Base-by-base conservation (phyloP, 495 filamentous ascomycete genomes). In the Penicillium turbatum region DNA sequence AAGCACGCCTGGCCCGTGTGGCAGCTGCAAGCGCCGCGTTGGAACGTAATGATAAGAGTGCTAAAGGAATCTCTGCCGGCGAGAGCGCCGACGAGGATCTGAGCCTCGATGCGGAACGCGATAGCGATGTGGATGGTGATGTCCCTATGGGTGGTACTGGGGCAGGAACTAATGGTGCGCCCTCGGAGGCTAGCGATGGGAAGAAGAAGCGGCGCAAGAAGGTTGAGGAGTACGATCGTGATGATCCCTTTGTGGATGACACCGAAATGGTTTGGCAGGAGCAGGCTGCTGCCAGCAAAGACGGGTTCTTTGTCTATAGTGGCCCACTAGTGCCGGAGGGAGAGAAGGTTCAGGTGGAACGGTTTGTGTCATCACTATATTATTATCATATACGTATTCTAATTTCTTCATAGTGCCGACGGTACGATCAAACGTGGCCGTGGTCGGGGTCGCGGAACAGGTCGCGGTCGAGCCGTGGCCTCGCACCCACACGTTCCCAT, bases 231-330 rank as follows among this genome's bases (percentile, higher is more conserved):
- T 98, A 98, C 62, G 91, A 97, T 70, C 90, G 90, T 57, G 89
- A 93, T 48, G 93, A 98, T 63, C 92, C 91, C 31, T 98, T 98
- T 66, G 92, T 98, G 50, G 93, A 98, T 65, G 93, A 98, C 69
- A 92, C 89, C 12, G 93, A 98, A 64, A 63, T 96, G 72, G 80
- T 92, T 7, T 98, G 92, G 90, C 90, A 97, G 72, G 89, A 96
- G 69, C 88, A 92, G 66, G 92, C 93, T 17, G 89, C 91, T 15
- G 90, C 91, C 17, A 92, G 88, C 50, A 88, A 91, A 58, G 95
- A 97, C 72, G 87, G 89, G 5, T 93, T 92, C 72, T 92, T 92
- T 61, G 89, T 92, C 17, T 91, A 93, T 67, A 86, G 86, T 59
- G 88, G 91, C 37, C 89, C 91, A 29, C 71, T 96, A 54, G 79